Conservation (phyloP, 176 grass and related monocot species). For the Thalia dealbata region DNA sequence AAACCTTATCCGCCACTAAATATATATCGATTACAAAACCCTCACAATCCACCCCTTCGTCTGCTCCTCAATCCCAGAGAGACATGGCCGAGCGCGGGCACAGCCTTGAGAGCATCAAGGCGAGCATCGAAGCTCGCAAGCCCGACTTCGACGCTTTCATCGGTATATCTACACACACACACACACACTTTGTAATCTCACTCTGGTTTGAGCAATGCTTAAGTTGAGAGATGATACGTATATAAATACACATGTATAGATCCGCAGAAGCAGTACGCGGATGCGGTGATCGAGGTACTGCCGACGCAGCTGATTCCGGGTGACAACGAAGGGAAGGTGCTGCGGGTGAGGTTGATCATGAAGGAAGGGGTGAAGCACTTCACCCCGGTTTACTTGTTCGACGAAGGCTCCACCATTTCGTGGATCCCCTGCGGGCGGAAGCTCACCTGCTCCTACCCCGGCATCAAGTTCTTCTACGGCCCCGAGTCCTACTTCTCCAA, state of each 20-base stretch:
- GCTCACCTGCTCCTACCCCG: conserved; percentile 15
- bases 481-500: conserved; percentile 11
- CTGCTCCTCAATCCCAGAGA: neutral
- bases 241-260: neutral
- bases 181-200: too few relatives aligned
- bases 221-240: neutral
- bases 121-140: conserved; percentile 10
- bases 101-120: conserved; percentile 15
- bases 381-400: conserved; percentile 4
- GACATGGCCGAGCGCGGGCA: conserved; percentile 15
- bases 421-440: conserved; percentile 17
- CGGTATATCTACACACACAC: neutral
- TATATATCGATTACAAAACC: neutral
- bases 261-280: conserved; percentile 14
- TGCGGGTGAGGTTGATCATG: conserved; percentile 18
- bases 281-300: conserved; percentile 14
- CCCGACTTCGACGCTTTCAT: conserved; percentile 12
- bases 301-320: conserved; percentile 14
- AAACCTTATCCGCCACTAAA: neutral
- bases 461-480: conserved; percentile 18
- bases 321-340: conserved; percentile 17
- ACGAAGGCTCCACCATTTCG: conserved; percentile 19
- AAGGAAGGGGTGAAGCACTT: conserved; percentile 13
- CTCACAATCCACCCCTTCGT: neutral
- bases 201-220: too few relatives aligned